Evolutionary conservation across 2,329 filamentous ascomycete genomes (phyloP), one percentile per base, ranked within the genome.

Genomic region (Cercospora zeina): DNA sequence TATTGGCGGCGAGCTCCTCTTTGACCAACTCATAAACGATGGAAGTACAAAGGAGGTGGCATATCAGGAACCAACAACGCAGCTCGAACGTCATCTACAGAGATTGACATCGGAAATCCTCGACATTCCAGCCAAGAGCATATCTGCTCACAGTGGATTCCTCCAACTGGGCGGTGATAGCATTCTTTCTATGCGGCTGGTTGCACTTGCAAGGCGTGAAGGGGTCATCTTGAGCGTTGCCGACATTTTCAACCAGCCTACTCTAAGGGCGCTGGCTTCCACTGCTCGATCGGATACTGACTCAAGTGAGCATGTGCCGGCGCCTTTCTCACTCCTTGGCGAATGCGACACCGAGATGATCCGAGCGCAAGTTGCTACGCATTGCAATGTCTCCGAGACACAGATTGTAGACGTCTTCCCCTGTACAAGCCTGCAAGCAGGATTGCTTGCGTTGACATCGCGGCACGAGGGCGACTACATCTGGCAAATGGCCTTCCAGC

Each of bases 151-250:
- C 7, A 54, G 51, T 19, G 73, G 78, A 72, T 61, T 81, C 80
- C 68, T 79, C 80, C 60, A 70, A 72, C 16, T 80, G 5, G 79
- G 79, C 3, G 79, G 79, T 11, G 77, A 81, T 54, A 79, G 77
- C 0, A 74, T 81, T 13, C 68, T 71, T 2, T 78, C 79, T 0
- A 81, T 81, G 77, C 73, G 74, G 42, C 70, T 81, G 1, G 78
- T 78, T 0, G 76, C 77, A 4, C 73, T 73, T 7, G 74, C 74
- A 24, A 72, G 77, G 7, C 60, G 71, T 9, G 67, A 73, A 33
- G 75, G 75, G 1, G 61, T 78, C 14, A 70, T 68, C 14, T 63
- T 81, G 1, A 76, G 73, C 0, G 79, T 81, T 2, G 74, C 74
- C 4, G 75, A 78, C 55, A 75, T 80, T 19, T 81, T 81, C 70